Evolutionary conservation across 2,329 filamentous ascomycete genomes (phyloP).

Genomic region (Alternaria incomplexa): DNA sequence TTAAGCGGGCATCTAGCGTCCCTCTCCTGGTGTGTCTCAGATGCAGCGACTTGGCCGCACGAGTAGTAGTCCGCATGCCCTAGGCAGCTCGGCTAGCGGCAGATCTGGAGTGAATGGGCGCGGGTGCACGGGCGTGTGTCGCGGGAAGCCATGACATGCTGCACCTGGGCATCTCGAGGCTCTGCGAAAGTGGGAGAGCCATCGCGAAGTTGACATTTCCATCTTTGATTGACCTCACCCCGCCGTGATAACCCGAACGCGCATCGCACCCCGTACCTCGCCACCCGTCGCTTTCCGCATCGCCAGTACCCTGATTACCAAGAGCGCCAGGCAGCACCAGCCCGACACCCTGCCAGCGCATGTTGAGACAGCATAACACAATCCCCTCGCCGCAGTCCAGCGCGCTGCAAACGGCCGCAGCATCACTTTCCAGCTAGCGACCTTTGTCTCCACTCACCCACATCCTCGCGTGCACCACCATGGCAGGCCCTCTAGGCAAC

Average conservation of each 20-base stretch:
- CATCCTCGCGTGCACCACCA: constrained; percentile 22
- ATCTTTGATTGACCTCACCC: neutral
- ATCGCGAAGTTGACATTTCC: neutral
- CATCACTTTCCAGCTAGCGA: neutral
- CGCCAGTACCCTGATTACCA: neutral
- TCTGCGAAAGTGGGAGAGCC: neutral
- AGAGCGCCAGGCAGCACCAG: constrained; percentile 20
- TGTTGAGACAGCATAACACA: neutral
- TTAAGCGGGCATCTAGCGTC: constrained; percentile 6
- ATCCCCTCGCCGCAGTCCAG: constrained; percentile 1
- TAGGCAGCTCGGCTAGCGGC: constrained; percentile 13
- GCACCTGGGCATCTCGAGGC: constrained; percentile 6
- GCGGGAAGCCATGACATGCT: neutral
- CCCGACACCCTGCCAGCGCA: constrained; percentile 2
- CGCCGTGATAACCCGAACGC: neutral
- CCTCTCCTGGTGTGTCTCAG: constrained; percentile 9
- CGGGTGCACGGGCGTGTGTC: constrained; percentile 10
- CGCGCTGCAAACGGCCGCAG: neutral
- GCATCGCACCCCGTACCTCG: neutral
- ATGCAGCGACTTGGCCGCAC: constrained; percentile 11
- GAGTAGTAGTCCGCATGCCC: constrained; percentile 11
- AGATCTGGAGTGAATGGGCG: constrained; percentile 15
- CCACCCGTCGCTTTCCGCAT: neutral
- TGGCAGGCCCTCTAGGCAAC: constrained; percentile 40
- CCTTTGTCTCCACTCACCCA: constrained; percentile 3